Evolutionary conservation across 306 rosid species (phyloP), one percentile per base, ranked within the genome.

Genomic region (Glycine soja): DNA sequence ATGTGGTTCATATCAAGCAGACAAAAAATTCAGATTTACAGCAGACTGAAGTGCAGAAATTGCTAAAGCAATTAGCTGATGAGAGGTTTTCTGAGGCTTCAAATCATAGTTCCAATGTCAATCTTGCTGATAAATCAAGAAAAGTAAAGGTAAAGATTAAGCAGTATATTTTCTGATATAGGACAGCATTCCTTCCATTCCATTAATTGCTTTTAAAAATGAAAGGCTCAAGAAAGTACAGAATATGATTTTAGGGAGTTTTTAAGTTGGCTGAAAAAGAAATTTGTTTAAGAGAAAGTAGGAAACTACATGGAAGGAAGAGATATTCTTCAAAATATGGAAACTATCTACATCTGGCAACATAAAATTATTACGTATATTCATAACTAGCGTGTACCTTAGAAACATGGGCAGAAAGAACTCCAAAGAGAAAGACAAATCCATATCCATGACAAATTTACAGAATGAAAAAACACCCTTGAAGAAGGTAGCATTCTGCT

Each of bases 1-100:
- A 95, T 81, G 92, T 89, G 15, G 71, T 93, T 82, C 93, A 88
- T 82, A 72, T 91, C 75, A 95, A 88, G 89, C 98, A 95, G 85
- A 81, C 84, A 36, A 89, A 80, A 57, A 87, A 74, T 18, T 95
- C 99, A 70, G 87, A 82, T 62, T 72, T 88, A 79, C 85, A 76
- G 43, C 87, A 89, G 0, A 47, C 82, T 30, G 98, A 95, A 51
- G 84, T 95, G 78, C 98, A 91, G 90, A 90, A 87, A 68, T 45
- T 84, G 83, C 86, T 95, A 16, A 93, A 93, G 88, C 87, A 90
- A 74, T 82, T 88, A 83, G 98, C 97, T 0, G 93, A 93, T 32
- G 88, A 91, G 83, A 85, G 91, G 72, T 95, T 93, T 88, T 87
- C 87, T 19, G 87, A 81, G 67, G 85, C 82, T 75, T 80, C 79